Base-by-base conservation (phyloP, 1,284 basidiomycete species). In the Psilocybe mexicana region DNA sequence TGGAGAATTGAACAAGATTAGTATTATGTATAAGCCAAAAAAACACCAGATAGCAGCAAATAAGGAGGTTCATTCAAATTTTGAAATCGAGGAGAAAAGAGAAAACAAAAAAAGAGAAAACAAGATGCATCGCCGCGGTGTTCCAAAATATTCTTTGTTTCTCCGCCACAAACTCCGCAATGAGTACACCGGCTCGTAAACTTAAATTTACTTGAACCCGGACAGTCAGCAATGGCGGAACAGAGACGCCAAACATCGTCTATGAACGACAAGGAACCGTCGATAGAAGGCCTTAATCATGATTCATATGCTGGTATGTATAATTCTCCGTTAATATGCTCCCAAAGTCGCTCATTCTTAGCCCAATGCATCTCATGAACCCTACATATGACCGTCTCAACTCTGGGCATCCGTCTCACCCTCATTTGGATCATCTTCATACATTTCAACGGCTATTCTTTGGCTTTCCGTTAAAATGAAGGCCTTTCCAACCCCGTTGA, bases 281-380 rank as follows among this genome's bases (percentile, higher is more conserved):
- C 38, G 38, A 51, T 18, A 25, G 12, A 38, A 23, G 14, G 3
- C 18, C 6, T 25, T 42, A n/a, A 26, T 14, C 43, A 46, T 43
- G 3, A 6, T 10, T 46, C 44, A 48, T 47, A 48, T 58, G 52
- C 50, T 58, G 62, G 62, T 63, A 60, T 56, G 62, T 61, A 50
- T 59, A 2, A 26, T 45, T 28, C 24, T 30, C 25, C 30, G n/a
- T 2, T 24, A 6, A 40, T 40, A 0, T n/a, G 14, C 12, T 8
- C 28, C 38, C 50, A 52, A 55, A 49, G 60, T 61, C 57, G 62
- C 60, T 63, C 62, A 63, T 63, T 56, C 60, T 55, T 61, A 61
- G 62, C 52, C 57, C 36, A 35, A 52, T 60, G 52, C 57, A 57
- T 54, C 47, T 55, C 43, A 52, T 54, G 44, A 55, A 58, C 57